A percentile compares a stretch with the other conserved stretches of the same genome.
Evolutionary conservation across 83 land plant species (phyloP).

Genomic region (Larix sibirica): DNA sequence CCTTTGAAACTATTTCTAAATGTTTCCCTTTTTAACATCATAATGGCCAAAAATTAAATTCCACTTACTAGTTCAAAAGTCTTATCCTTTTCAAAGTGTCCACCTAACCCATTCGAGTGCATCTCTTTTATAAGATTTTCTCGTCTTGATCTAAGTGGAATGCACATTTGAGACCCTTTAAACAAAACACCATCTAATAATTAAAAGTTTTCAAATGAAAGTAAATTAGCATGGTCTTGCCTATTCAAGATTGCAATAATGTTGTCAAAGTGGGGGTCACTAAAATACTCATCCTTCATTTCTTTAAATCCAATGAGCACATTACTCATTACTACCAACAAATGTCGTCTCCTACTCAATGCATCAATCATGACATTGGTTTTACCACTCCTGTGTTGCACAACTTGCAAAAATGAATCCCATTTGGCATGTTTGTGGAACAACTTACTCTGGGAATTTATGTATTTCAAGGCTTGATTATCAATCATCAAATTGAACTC

Average conservation of each 20-base stretch:
- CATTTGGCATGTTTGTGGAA: neutral
- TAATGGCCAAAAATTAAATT: no score
- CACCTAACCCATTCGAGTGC: no score
- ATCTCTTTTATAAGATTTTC: neutral
- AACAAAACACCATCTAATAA: neutral
- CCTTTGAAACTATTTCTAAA: no score
- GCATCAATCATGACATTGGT: neutral
- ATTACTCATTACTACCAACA: no score
- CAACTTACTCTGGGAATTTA: neutral
- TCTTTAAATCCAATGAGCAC: neutral
- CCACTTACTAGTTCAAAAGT: no score
- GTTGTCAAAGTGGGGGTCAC: neutral
- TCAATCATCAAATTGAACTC: neutral
- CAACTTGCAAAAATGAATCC: neutral
- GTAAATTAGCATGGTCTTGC: neutral
- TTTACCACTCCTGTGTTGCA: neutral
- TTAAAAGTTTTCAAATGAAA: neutral
- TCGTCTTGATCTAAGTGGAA: neutral
- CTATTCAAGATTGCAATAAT: neutral
- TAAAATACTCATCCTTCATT: neutral
- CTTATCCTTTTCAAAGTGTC: no score
- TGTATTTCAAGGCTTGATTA: neutral
- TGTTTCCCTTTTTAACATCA: no score
- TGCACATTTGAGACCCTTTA: neutral
- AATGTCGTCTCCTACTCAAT: no score